Evolutionary conservation across 768 basidiomycete genomes (phyloP).

Genomic region (Kockovaella imperatae): DNA sequence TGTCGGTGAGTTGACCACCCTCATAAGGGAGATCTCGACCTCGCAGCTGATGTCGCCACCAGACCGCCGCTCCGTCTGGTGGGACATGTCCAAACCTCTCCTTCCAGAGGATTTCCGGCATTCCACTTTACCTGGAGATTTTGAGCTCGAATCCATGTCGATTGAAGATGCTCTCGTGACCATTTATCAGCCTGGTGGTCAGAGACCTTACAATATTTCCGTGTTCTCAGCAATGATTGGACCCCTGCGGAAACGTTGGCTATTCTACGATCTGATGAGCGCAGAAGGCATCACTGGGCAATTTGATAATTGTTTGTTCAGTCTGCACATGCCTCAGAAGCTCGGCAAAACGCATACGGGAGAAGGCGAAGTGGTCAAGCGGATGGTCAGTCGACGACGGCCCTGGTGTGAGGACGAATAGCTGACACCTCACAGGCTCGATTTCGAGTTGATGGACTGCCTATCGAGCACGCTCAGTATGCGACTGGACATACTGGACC

Average conservation of each 20-base stretch:
- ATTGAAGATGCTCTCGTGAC: conserved; percentile 90
- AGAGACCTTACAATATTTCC: conserved; percentile 58
- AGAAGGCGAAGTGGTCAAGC: conserved; percentile 73
- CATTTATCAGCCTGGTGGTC: conserved; percentile 84
- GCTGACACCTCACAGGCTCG: conserved; percentile 61
- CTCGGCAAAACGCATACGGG: conserved; percentile 76
- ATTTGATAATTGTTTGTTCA: conserved; percentile 94
- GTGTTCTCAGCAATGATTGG: conserved; percentile 88
- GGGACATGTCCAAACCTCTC: conserved; percentile 73
- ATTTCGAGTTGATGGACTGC: conserved; percentile 92
- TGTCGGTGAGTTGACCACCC: conserved; percentile 54
- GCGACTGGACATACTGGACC: conserved; percentile 72
- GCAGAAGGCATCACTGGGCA: conserved; percentile 96
- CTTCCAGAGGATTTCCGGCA: conserved; percentile 78
- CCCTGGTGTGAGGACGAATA: not conserved
- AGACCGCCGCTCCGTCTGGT: conserved; percentile 82
- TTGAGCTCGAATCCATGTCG: conserved; percentile 79
- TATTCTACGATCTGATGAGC: conserved; percentile 89
- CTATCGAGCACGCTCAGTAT: conserved; percentile 87
- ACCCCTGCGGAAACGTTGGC: conserved; percentile 79
- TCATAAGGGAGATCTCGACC: not conserved
- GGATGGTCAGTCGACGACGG: conserved; percentile 59
- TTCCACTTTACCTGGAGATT: conserved; percentile 66
- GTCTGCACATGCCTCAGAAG: conserved; percentile 77
- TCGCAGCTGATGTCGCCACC: not conserved